Percentiles rank a stretch among this genome's conserved stretches.
These are phyloP conservation scores for Lactifluus rugatus DNA, from an alignment of 768 basidiomycete species.

Conservation along the genomic window DNA sequence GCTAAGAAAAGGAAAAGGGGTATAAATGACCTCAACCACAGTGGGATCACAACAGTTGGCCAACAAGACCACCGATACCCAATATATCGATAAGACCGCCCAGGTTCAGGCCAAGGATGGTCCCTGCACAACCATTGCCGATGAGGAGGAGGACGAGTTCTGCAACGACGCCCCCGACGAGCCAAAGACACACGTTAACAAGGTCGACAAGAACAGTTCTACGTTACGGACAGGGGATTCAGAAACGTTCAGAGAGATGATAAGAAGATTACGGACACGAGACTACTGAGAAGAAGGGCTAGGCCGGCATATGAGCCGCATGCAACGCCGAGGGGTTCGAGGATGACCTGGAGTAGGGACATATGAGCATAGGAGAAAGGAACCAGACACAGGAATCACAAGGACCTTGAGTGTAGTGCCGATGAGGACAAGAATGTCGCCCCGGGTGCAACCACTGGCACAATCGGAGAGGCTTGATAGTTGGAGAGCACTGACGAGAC, in stretches of 20 bases:
- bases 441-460: background rate
- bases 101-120: background rate
- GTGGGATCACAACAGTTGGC: background rate
- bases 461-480: background rate
- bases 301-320: background rate
- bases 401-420: background rate
- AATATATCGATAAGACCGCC: background rate
- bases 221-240: background rate
- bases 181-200: slow-evolving; percentile 1
- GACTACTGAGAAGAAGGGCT: background rate
- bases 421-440: background rate
- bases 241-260: background rate
- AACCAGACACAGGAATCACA: background rate
- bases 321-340: background rate
- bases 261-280: slow-evolving; percentile 1
- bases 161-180: background rate
- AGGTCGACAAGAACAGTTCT: background rate
- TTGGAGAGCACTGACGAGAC: background rate
- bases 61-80: slow-evolving; percentile 1
- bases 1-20: background rate
- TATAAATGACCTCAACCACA: background rate
- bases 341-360: background rate
- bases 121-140: background rate
- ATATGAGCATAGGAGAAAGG: background rate
- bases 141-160: slow-evolving; percentile 8